phyloP scores from a whole-genome alignment of 1,139 yeast genomes.

The Magnusiomyces sp. region DNA sequence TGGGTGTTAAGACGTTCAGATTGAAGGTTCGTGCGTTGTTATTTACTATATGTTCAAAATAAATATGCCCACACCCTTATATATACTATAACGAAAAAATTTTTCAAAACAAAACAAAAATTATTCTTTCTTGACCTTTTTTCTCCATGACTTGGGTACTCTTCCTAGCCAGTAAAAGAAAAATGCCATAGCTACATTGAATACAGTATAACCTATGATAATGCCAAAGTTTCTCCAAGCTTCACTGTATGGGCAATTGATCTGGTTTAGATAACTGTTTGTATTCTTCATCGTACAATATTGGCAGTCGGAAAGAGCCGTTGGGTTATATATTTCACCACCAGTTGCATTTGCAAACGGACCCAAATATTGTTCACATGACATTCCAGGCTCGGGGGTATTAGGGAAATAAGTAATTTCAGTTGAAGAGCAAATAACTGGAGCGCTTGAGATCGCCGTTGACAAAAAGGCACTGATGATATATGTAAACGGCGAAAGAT shows the following conservation, averaged over 20 bases:
- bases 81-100: too few relatives aligned
- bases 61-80: too few relatives aligned
- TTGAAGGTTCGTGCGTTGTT: too few relatives aligned
- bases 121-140: too few relatives aligned
- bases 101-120: too few relatives aligned
- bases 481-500: slow-evolving; percentile 62
- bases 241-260: slow-evolving; percentile 40
- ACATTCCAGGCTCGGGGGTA: too few relatives aligned
- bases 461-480: slow-evolving; percentile 52
- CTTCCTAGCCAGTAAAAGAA: slow-evolving; percentile 46
- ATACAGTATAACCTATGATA: slow-evolving; percentile 41
- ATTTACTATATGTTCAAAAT: too few relatives aligned
- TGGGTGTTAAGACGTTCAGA: too few relatives aligned
- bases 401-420: too few relatives aligned
- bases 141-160: slow-evolving; percentile 12
- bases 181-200: slow-evolving; percentile 51
- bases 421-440: slow-evolving; percentile 42
- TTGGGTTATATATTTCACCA: slow-evolving; percentile 51
- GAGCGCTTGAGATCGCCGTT: slow-evolving; percentile 45
- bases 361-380: slow-evolving; percentile 39
- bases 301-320: slow-evolving; percentile 46
- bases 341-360: slow-evolving; percentile 32
- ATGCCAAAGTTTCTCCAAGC: slow-evolving; percentile 58
- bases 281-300: slow-evolving; percentile 50
- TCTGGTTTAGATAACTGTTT: slow-evolving; percentile 42